Evolutionary conservation across 2,329 filamentous ascomycete genomes (phyloP), one percentile per base, ranked within the genome.

Genomic region (Fusarium clavum): DNA sequence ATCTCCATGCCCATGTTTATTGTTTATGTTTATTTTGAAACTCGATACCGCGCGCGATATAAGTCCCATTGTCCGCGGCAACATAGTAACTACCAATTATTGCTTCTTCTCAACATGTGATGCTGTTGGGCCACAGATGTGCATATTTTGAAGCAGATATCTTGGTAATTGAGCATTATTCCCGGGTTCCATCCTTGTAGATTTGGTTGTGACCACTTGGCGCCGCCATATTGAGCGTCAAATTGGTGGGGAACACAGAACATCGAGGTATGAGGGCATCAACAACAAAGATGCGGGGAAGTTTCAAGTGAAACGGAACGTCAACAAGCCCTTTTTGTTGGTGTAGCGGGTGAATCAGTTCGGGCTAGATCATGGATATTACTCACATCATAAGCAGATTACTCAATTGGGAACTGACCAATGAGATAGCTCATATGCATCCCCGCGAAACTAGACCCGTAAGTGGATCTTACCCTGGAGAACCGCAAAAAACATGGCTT

Each of bases 281-380:
- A 48, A 55, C 51, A 63, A 64, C 53, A 41, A 57, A 71, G 59
- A 62, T 64, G 67, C 71, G 71, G 67, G 59, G 63, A 62, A 67
- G 41, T 60, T 69, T 47, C 51, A 64, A 53, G 45, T 57, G 51
- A 61, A 47, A 63, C 57, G 38, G 51, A 25, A 64, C 48, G 22
- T 24, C 48, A 52, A 52, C 32, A 30, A 64, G 41, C 34, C 27
- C 24, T 41, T 43, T 52, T 38, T 52, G 48, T 32, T 64, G 58
- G 49, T 55, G 44, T 55, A 47, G 52, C 20, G 30, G 48, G 29
- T 46, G 29, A 70, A 61, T 58, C 59, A 70, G 48, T 38, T 38
- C 48, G 16, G 27, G 47, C 47, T 49, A 34, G 14, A 18, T 38
- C 34, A 38, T 38, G 55, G 12, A 41, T 54, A 52, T 52, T 61